Evolutionary conservation across 73 alveolate genomes (phyloP).

Genomic region (Stentor coeruleus): DNA sequence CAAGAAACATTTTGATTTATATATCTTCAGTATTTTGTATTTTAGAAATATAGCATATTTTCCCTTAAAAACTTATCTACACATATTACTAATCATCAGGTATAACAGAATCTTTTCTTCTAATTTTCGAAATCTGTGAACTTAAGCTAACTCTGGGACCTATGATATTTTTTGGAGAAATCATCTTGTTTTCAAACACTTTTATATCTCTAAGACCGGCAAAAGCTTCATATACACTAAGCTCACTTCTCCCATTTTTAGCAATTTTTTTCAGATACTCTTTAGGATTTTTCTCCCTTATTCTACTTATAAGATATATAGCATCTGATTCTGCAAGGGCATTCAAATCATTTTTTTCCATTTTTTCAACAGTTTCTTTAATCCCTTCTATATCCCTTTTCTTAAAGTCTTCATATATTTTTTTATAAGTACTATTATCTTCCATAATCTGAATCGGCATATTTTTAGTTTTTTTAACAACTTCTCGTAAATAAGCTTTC

Average conservation of each 20-base stretch:
- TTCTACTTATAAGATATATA: neutral
- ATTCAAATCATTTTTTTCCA: neutral
- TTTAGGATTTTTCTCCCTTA: neutral
- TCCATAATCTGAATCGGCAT: too few relatives aligned
- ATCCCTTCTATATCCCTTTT: neutral
- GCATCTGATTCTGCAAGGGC: neutral
- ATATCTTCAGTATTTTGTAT: too few relatives aligned
- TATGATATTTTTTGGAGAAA: neutral
- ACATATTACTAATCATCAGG: neutral
- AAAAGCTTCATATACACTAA: neutral
- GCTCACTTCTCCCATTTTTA: neutral
- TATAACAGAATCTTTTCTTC: neutral
- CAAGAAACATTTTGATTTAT: too few relatives aligned
- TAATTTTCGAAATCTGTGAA: neutral
- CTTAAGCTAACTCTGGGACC: neutral
- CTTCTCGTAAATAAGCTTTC: too few relatives aligned
- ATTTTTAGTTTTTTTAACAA: too few relatives aligned
- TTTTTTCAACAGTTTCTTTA: neutral
- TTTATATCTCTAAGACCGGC: neutral
- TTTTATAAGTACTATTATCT: too few relatives aligned
- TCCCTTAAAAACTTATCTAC: too few relatives aligned
- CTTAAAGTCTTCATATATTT: neutral
- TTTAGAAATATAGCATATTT: too few relatives aligned
- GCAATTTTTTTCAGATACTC: neutral
- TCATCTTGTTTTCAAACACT: neutral